phyloP scores from a whole-genome alignment of 83 land plant genomes.

The Thuja plicata region DNA sequence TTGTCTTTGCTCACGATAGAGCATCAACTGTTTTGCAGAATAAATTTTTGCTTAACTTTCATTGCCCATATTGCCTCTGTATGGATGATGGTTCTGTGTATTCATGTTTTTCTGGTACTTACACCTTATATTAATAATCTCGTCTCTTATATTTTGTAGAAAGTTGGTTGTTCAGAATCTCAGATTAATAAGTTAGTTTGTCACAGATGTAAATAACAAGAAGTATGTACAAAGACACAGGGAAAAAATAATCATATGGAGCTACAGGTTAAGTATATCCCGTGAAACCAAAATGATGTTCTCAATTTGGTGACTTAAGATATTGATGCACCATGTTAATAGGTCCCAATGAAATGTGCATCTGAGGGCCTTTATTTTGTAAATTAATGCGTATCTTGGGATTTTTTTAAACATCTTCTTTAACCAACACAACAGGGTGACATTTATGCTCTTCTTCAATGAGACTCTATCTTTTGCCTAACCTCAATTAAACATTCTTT shows the following conservation, averaged over 20 bases:
- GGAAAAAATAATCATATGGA: background rate
- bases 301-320: background rate
- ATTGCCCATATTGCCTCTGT: background rate
- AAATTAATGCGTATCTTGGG: background rate
- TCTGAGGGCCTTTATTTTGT: background rate
- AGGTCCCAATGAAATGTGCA: background rate
- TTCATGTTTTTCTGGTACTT: background rate
- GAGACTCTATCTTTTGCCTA: background rate
- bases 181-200: background rate
- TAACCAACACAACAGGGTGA: no score
- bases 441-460: background rate
- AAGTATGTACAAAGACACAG: background rate
- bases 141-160: background rate
- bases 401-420: background rate
- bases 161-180: background rate
- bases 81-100: background rate
- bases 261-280: background rate
- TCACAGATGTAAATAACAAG: background rate
- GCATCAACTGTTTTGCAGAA: background rate
- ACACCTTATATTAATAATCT: no score
- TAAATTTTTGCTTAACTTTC: background rate
- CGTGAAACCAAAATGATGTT: background rate
- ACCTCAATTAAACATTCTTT: background rate
- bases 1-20: background rate
- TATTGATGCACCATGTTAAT: background rate